Conservation (phyloP, 1,284 basidiomycete genomes). For the Ganoderma boninense region DNA sequence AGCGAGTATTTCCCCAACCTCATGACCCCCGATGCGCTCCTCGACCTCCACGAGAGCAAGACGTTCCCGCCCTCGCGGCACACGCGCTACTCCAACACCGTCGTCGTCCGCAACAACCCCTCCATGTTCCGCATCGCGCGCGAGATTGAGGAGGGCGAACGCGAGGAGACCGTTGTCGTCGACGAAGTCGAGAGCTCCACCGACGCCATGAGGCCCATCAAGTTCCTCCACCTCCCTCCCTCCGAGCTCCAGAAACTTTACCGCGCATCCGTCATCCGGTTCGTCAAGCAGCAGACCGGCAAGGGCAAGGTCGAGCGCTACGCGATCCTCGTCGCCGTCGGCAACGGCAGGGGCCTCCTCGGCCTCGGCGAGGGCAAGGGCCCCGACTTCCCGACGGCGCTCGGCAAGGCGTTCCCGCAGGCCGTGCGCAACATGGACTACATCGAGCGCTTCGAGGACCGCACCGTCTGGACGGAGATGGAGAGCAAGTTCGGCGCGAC, state of each 20-base stretch:
- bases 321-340: conserved; percentile 81
- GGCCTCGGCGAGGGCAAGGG: conserved; percentile 93
- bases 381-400: conserved; percentile 64
- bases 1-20: conserved; percentile 58
- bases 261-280: conserved; percentile 66
- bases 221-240: conserved; percentile 37
- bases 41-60: conserved; percentile 64
- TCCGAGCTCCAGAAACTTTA: conserved; percentile 52
- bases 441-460: conserved; percentile 88
- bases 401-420: conserved; percentile 72
- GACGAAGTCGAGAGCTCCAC: conserved; percentile 31
- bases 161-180: conserved; percentile 25
- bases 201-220: conserved; percentile 34
- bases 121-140: conserved; percentile 41
- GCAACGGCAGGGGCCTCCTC: conserved; percentile 88
- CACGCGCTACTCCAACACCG: conserved; percentile 61
- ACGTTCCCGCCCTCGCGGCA: conserved; percentile 60
- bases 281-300: conserved; percentile 84
- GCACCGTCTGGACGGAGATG: conserved; percentile 93
- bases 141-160: conserved; percentile 30
- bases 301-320: conserved; percentile 84
- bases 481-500: conserved; percentile 89
- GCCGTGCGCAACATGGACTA: conserved; percentile 90
- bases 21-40: conserved; percentile 63
- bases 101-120: conserved; percentile 70